Conservation (phyloP, 1,284 basidiomycete genomes). For the Mycena sp. region DNA sequence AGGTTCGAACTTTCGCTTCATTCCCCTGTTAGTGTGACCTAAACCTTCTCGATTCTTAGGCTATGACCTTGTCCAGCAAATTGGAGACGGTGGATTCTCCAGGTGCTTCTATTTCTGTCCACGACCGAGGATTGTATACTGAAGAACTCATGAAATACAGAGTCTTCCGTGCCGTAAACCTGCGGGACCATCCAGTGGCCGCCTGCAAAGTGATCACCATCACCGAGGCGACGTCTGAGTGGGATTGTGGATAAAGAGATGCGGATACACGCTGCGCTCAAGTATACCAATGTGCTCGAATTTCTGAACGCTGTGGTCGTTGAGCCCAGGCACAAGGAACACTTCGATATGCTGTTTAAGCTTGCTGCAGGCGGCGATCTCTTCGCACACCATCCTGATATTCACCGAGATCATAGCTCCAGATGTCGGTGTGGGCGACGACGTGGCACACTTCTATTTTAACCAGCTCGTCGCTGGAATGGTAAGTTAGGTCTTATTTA, state of each 20-base stretch:
- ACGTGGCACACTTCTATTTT: slow-evolving; percentile 93
- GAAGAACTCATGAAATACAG: too few relatives aligned
- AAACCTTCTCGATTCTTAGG: too few relatives aligned
- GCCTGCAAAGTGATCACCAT: slow-evolving; percentile 88
- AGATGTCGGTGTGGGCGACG: slow-evolving; percentile 88
- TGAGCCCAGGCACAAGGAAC: slow-evolving; percentile 67
- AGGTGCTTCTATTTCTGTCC: slow-evolving; percentile 59
- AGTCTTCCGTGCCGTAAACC: slow-evolving; percentile 83
- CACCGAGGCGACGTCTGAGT: slow-evolving; percentile 63
- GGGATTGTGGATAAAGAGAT: slow-evolving; percentile 89
- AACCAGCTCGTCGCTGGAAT: slow-evolving; percentile 86
- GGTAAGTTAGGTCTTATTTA: slow-evolving; percentile 52
- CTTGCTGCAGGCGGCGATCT: slow-evolving; percentile 93
- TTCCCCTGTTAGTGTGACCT: too few relatives aligned
- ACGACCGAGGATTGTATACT: too few relatives aligned
- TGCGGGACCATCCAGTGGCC: slow-evolving; percentile 70
- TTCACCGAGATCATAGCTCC: slow-evolving; percentile 62
- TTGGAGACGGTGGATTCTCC: slow-evolving; percentile 88
- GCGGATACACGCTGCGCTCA: slow-evolving; percentile 86
- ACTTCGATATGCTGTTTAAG: slow-evolving; percentile 89
- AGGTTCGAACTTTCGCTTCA: too few relatives aligned
- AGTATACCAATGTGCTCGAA: too few relatives aligned
- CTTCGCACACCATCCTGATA: slow-evolving; percentile 60
- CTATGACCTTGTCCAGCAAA: slow-evolving; percentile 76
- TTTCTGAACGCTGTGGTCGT: slow-evolving; percentile 79